Conservation (phyloP, 257 asterid species). For the Buddleja alternifolia region DNA sequence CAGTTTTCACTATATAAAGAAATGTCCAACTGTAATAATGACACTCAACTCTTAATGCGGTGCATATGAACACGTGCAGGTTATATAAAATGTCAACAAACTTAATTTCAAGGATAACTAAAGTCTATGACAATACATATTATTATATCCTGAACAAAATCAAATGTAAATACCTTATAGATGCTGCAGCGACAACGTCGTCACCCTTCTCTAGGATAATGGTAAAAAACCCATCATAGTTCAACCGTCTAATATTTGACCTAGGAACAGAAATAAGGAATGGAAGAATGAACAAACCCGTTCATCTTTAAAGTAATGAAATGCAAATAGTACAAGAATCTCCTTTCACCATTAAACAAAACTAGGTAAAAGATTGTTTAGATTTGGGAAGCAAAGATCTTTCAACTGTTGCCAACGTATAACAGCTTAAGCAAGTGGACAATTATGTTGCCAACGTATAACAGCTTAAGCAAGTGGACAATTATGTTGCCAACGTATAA, state of each 20-base stretch:
- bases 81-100: constrained; percentile 24
- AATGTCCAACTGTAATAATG: constrained; percentile 8
- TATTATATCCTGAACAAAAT: constrained; percentile 14
- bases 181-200: constrained; percentile 79
- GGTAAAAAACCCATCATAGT: constrained; percentile 77
- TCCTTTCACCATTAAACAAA: neutral
- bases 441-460: constrained; percentile 15
- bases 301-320: constrained; percentile 2
- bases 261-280: constrained; percentile 42
- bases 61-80: constrained; percentile 6
- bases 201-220: constrained; percentile 83
- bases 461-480: constrained; percentile 19
- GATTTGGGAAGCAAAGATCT: neutral
- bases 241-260: constrained; percentile 87
- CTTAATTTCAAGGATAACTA: neutral
- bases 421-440: constrained; percentile 20
- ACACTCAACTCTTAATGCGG: constrained; percentile 12
- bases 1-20: constrained; percentile 3
- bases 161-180: constrained; percentile 66
- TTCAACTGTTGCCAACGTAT: neutral
- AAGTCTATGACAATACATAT: neutral
- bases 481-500: constrained; percentile 20
- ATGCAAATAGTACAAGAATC: neutral
- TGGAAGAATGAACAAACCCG: constrained; percentile 26
- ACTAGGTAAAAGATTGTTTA: constrained; percentile 9